Percentiles rank a stretch among this genome's conserved stretches.
These are phyloP conservation scores for Sesbania bispinosa DNA, from an alignment of 306 rosid genomes.

Conservation along the genomic window DNA sequence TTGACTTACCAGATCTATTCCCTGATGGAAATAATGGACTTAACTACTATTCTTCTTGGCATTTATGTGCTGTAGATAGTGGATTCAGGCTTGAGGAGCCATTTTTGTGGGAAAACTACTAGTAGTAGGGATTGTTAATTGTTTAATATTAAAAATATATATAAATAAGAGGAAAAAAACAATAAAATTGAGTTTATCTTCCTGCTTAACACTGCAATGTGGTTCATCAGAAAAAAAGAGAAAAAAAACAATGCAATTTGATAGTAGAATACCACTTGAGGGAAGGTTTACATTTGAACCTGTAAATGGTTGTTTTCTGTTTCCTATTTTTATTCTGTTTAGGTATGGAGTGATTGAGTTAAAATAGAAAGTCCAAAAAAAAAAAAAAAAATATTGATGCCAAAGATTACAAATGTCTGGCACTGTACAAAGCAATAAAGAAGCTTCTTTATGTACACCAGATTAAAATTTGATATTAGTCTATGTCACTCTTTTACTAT, in stretches of 20 bases:
- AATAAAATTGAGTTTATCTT: no score
- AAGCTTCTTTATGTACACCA: constrained; percentile 14
- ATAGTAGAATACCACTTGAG: constrained; percentile 7
- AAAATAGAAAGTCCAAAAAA: neutral
- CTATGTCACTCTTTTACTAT: neutral
- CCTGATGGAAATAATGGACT: constrained; percentile 40
- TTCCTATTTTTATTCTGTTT: constrained; percentile 14
- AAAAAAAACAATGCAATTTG: neutral
- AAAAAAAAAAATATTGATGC: neutral
- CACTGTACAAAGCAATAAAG: constrained; percentile 19
- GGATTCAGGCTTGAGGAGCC: constrained; percentile 65
- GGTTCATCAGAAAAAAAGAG: no score
- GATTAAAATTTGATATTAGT: neutral
- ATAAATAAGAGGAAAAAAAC: no score
- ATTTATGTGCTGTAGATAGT: constrained; percentile 51
- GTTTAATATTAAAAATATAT: neutral
- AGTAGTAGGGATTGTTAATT: constrained; percentile 19
- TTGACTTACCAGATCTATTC: constrained; percentile 89
- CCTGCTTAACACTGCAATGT: no score
- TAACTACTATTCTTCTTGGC: constrained; percentile 55
- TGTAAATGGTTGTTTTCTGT: constrained; percentile 9
- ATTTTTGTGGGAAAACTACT: constrained; percentile 55
- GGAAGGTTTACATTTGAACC: neutral
- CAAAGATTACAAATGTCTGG: neutral
- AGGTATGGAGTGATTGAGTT: constrained; percentile 12